These are phyloP conservation scores for Lithocarpus polystachyus DNA, from an alignment of 306 rosid genomes.

Conservation along the genomic window DNA sequence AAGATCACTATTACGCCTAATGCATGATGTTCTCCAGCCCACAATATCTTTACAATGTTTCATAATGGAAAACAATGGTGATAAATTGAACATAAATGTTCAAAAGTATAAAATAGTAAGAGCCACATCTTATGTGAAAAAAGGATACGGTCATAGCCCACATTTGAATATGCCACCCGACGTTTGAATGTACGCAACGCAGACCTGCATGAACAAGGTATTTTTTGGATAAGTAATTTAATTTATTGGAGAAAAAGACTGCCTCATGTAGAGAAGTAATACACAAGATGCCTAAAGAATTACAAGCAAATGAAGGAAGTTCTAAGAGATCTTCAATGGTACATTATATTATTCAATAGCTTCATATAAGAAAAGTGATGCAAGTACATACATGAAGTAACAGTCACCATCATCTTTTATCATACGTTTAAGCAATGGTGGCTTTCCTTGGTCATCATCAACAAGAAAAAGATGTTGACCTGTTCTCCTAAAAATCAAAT, in stretches of 20 bases:
- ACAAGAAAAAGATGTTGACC: slow-evolving; percentile 95
- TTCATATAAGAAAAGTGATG: not conserved
- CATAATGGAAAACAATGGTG: slow-evolving; percentile 39
- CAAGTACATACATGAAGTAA: slow-evolving; percentile 71
- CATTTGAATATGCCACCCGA: slow-evolving; percentile 81
- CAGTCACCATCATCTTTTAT: slow-evolving; percentile 59
- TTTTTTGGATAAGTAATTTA: not conserved
- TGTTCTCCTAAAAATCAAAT: slow-evolving; percentile 92
- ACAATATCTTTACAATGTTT: slow-evolving; percentile 63
- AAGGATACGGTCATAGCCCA: slow-evolving; percentile 88
- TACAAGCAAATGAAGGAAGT: too few species aligned
- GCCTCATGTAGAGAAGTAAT: too few species aligned
- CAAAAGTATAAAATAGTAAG: not conserved
- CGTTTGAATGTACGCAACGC: slow-evolving; percentile 76
- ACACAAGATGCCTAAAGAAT: too few species aligned
- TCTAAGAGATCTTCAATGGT: too few species aligned
- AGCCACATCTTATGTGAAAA: not conserved
- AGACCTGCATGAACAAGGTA: slow-evolving; percentile 59
- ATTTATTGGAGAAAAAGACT: too few species aligned
- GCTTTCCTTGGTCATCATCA: slow-evolving; percentile 77
- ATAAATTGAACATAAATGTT: not conserved
- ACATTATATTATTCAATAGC: not conserved
- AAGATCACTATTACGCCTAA: slow-evolving; percentile 73
- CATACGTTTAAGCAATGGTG: slow-evolving; percentile 91
- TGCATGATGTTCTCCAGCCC: slow-evolving; percentile 97